Evolutionary conservation across 2,329 filamentous ascomycete species (phyloP), one percentile per base, ranked within the genome.

Genomic region (Fusarium ambrosium): DNA sequence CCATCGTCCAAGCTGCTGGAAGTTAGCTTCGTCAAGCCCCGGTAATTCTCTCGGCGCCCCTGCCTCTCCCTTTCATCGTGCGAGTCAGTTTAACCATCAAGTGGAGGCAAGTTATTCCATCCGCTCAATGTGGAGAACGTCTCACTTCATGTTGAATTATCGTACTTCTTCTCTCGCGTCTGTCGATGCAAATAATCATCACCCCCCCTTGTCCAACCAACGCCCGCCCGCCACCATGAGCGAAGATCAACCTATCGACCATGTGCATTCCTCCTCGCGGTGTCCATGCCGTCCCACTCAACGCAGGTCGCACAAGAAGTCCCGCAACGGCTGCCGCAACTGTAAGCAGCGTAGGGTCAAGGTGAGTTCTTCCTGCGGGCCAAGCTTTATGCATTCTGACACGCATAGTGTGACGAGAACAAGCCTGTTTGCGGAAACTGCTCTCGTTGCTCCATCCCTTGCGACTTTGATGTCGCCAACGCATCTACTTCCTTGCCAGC

Each of bases 231-330:
- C 27, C 36, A 60, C 32, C 10, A 66, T 61, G 55, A 24, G 24
- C 18, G 14, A 43, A 22, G 36, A 24, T 16, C 20, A 43, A n/a
- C 16, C 18, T 18, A 18, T 14, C 32, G 64, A 62, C 22, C 45
- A 66, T 27, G 20, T 22, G 7, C 64, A 66, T 27, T 20, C 43
- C 22, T 39, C 48, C 22, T 66, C 64, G 4, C 64, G 64, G n/a
- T 66, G 64, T n/a, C 43, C 43, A 16, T 66, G 45, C 36, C 58
- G 64, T n/a, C 64, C 58, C 32, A 27, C 45, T 1, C 56, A 53
- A 18, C 64, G 58, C 4, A 55, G 36, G 43, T 53, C 64, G n/a
- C 64, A 66, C 16, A 66, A 62, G 45, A 66, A 66, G 48, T 66
- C 64, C n/a, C 41, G 64, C 11, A 61, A 62, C 37, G 64, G 58